These are phyloP conservation scores for Cephalotrichum gorgonifer DNA, from an alignment of 2,329 filamentous ascomycete species.

Conservation along the genomic window DNA sequence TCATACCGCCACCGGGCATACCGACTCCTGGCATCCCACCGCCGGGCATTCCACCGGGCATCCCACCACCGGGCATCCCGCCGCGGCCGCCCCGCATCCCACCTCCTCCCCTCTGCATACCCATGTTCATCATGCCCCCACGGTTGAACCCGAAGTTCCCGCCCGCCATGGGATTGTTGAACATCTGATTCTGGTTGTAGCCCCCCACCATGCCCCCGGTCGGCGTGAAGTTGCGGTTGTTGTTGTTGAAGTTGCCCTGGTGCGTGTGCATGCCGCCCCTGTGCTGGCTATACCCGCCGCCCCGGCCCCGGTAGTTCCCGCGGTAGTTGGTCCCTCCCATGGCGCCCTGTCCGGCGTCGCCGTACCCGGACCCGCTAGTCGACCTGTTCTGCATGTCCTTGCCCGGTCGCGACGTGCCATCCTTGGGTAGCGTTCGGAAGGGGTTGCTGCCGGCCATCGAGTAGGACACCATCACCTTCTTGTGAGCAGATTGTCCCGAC, in stretches of 20 bases:
- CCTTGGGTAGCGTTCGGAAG: slow-evolving; percentile 85
- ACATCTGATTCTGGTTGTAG: slow-evolving; percentile 31
- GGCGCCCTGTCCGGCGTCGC: slow-evolving; percentile 35
- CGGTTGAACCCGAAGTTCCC: slow-evolving; percentile 41
- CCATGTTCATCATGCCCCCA: slow-evolving; percentile 28
- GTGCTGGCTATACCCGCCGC: slow-evolving; percentile 30
- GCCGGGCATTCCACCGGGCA: slow-evolving; percentile 31
- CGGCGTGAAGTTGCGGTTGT: slow-evolving; percentile 20
- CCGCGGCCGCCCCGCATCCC: slow-evolving; percentile 37
- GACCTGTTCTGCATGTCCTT: slow-evolving; percentile 51
- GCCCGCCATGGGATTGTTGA: slow-evolving; percentile 40
- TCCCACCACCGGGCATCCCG: slow-evolving; percentile 27
- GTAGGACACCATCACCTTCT: slow-evolving; percentile 66
- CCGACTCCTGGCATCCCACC: slow-evolving; percentile 33
- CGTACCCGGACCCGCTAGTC: slow-evolving; percentile 39
- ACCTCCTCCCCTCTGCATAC: slow-evolving; percentile 35
- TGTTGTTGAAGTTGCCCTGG: slow-evolving; percentile 32
- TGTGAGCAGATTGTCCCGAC: slow-evolving; percentile 35
- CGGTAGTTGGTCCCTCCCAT: slow-evolving; percentile 37
- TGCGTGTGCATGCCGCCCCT: slow-evolving; percentile 38
- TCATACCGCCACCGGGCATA: slow-evolving; percentile 44
- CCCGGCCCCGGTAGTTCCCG: slow-evolving; percentile 43
- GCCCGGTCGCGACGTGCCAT: slow-evolving; percentile 47
- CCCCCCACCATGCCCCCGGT: slow-evolving; percentile 26
- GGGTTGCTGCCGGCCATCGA: slow-evolving; percentile 71